phyloP scores from a whole-genome alignment of 2,329 filamentous ascomycete species.

The Fusarium devonianum region DNA sequence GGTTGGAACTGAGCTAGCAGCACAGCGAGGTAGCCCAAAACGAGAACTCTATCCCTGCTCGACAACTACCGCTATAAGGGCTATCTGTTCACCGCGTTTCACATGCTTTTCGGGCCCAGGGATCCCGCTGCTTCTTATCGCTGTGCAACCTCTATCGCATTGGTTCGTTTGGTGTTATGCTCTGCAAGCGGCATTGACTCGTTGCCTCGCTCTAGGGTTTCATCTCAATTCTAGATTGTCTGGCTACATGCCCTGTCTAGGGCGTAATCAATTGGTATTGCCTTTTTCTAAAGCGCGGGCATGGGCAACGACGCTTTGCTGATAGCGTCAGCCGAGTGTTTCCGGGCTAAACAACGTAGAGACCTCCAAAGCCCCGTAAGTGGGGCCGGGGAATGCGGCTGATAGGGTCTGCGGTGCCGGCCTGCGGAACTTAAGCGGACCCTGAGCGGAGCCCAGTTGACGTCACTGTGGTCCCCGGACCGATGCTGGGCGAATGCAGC shows the following conservation, averaged over 20 bases:
- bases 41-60: conserved; percentile 15
- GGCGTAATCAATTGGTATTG: conserved; percentile 2
- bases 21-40: conserved; percentile 11
- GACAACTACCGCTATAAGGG: conserved; percentile 24
- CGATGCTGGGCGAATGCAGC: conserved; percentile 24
- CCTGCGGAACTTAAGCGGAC: conserved; percentile 19
- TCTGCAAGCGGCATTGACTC: background rate
- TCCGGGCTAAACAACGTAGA: conserved; percentile 5
- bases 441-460: conserved; percentile 36
- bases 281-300: conserved; percentile 1
- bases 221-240: too few species aligned
- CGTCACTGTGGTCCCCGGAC: conserved; percentile 42
- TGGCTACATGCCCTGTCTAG: too few species aligned
- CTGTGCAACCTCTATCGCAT: conserved; percentile 5
- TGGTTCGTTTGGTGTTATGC: background rate
- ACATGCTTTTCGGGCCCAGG: conserved; percentile 33
- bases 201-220: conserved; percentile 10
- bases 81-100: conserved; percentile 29
- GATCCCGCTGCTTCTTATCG: conserved; percentile 6
- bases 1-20: conserved; percentile 28
- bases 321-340: conserved; percentile 28
- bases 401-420: conserved; percentile 41
- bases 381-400: conserved; percentile 40
- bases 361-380: conserved; percentile 8
- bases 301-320: conserved; percentile 25